Conservation (phyloP, 169 alveolate genomes). For the Cryptosporidium sp. region DNA sequence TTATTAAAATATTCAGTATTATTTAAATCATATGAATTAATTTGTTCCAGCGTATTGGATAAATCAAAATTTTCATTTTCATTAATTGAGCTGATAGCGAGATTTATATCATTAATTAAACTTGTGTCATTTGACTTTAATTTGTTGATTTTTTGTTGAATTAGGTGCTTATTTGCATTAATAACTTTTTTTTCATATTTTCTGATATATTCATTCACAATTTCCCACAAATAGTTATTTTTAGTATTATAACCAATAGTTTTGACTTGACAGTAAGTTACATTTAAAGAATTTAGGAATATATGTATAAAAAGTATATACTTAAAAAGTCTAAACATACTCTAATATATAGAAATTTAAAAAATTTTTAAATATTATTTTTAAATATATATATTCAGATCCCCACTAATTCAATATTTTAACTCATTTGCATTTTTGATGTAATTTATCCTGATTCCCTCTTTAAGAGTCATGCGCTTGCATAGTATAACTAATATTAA, state of each 20-base stretch:
- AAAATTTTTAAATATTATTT: not conserved
- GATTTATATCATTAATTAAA: not conserved
- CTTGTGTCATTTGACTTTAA: not conserved
- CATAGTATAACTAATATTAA: not conserved
- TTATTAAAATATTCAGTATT: not conserved
- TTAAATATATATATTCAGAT: not conserved
- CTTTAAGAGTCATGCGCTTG: conserved; percentile 40
- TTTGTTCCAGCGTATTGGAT: not conserved
- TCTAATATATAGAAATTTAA: not conserved
- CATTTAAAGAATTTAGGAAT: not conserved
- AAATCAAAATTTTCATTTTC: not conserved
- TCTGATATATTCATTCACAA: not conserved
- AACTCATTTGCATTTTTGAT: not conserved
- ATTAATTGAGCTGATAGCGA: not conserved
- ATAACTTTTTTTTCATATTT: not conserved
- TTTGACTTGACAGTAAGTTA: not conserved
- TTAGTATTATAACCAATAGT: not conserved
- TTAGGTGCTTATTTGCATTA: not conserved
- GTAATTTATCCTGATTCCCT: conserved; percentile 10
- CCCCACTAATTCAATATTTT: not conserved
- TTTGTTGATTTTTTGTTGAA: not conserved
- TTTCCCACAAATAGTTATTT: not conserved
- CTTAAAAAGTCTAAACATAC: not conserved
- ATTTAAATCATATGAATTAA: not conserved
- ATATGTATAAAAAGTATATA: not conserved